Conservation (phyloP, 345 rosid species). For the Bruguiera parviflora region DNA sequence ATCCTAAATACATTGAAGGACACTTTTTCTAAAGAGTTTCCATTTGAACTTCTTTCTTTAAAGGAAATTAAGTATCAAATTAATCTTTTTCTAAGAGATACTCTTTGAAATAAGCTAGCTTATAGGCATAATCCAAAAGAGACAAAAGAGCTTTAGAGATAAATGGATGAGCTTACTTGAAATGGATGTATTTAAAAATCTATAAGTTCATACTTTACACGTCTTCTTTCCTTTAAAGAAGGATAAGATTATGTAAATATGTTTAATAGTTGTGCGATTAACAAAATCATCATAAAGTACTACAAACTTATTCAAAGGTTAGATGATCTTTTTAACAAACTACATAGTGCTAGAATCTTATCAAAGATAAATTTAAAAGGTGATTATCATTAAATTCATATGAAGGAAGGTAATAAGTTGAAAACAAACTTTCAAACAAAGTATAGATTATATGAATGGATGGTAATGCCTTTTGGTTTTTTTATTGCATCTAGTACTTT, state of each 20-base stretch:
- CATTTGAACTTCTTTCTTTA: no score
- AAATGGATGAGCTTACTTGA: background rate
- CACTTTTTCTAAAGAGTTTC: background rate
- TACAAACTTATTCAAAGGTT: background rate
- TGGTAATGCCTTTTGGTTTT: background rate
- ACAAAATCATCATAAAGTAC: background rate
- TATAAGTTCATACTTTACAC: background rate
- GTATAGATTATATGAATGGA: background rate
- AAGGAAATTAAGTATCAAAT: background rate
- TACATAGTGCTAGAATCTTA: background rate
- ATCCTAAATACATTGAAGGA: background rate
- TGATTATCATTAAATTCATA: background rate
- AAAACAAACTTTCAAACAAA: background rate
- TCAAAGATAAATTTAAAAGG: background rate
- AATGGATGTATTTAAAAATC: background rate
- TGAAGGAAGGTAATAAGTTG: background rate
- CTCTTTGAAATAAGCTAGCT: background rate
- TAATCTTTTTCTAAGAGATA: background rate
- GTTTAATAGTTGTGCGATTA: background rate
- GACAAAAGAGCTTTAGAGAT: accelerated
- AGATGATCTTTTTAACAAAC: background rate
- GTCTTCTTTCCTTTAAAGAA: no score
- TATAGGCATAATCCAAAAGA: background rate
- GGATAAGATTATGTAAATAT: background rate
- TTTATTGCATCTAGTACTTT: background rate